These are phyloP conservation scores for Wickerhamiella australiensis DNA, from an alignment of 805 yeast species.

Conservation along the genomic window DNA sequence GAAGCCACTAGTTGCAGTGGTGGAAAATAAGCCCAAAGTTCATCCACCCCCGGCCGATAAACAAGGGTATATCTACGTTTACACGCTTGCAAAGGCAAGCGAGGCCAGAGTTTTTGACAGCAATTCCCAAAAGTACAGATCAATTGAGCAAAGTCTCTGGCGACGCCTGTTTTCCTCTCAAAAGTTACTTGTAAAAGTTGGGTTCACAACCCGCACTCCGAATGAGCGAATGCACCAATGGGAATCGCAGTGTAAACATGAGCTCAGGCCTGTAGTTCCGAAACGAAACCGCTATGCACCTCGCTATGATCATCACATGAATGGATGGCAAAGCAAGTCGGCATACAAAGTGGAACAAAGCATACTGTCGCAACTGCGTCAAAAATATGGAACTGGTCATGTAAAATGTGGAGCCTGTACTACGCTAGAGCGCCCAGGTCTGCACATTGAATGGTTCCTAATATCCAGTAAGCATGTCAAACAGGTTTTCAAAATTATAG, in stretches of 20 bases:
- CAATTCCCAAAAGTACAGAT: slow-evolving; percentile 13
- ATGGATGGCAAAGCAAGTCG: slow-evolving; percentile 23
- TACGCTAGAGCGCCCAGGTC: slow-evolving; percentile 3
- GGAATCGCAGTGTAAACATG: slow-evolving; percentile 24
- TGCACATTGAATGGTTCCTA: slow-evolving; percentile 26
- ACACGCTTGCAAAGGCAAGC: slow-evolving; percentile 19
- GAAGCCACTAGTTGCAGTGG: not conserved
- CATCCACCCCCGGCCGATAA: slow-evolving; percentile 6
- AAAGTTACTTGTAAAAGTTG: slow-evolving; percentile 24
- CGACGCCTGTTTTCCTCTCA: slow-evolving; percentile 4
- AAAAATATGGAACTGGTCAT: slow-evolving; percentile 22
- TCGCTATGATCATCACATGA: slow-evolving; percentile 13
- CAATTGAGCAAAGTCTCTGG: slow-evolving; percentile 6
- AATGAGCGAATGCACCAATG: slow-evolving; percentile 23
- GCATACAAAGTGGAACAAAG: slow-evolving; percentile 20
- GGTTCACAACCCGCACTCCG: slow-evolving; percentile 25
- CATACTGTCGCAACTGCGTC: slow-evolving; percentile 21
- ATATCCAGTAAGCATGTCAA: slow-evolving; percentile 12
- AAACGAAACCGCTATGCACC: slow-evolving; percentile 6
- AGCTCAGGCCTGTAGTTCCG: slow-evolving; percentile 20
- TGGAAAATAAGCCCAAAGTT: not conserved
- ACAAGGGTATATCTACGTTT: slow-evolving; percentile 25
- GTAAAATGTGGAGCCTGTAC: slow-evolving; percentile 25
- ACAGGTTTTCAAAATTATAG: slow-evolving; percentile 11
- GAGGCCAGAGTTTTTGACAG: slow-evolving; percentile 22